Evolutionary conservation across 139 green algal species (phyloP), one percentile per base, ranked within the genome.

Genomic region (Gonium pectorale): DNA sequence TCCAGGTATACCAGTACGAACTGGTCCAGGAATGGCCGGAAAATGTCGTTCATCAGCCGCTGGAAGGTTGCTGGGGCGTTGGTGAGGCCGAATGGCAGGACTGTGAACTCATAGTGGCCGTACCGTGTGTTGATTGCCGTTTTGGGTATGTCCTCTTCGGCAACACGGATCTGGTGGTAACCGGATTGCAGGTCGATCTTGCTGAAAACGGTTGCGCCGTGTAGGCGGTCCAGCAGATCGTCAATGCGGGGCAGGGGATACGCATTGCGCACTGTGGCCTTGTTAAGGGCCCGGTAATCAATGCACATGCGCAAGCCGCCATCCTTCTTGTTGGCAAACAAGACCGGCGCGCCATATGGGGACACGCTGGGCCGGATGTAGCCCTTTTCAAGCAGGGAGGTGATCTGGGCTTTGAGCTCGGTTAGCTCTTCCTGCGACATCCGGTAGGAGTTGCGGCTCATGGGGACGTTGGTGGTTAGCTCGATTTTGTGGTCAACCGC

Each of bases 1-100:
- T 93, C 87, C 9, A 94, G 70, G 38, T 91, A 93, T 27, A 92
- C 67, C 22, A 90, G 6, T 5, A 93, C 71, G 56, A 87, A 93
- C 21, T 83, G 44, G 66, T 89, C 87, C 41, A 93, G 71, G 22
- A 64, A 46, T 27, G 64, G 11, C 7, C 66, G 1, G 31, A 93
- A 88, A 3, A 90, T 72, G 26, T 86, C 41, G 52, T 92, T 88
- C 85, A 94, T 81, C 63, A 66, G 29, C 6, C 29, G 37, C 29
- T 52, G 51, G 70, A 79, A 86, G 59, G 69, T 69, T 15, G 44
- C 80, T 31, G 69, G 89, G 54, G 29, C n/a, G 5, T 67, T 63
- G 62, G 62, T 13, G 9, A 56, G 24, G 24, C 77, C 77, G 49
- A 90, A 84, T 35, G 38, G 54, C 37, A 89, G 46, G 33, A 91